Conservation (phyloP, 345 rosid genomes). For the Stellera chamaejasme region DNA sequence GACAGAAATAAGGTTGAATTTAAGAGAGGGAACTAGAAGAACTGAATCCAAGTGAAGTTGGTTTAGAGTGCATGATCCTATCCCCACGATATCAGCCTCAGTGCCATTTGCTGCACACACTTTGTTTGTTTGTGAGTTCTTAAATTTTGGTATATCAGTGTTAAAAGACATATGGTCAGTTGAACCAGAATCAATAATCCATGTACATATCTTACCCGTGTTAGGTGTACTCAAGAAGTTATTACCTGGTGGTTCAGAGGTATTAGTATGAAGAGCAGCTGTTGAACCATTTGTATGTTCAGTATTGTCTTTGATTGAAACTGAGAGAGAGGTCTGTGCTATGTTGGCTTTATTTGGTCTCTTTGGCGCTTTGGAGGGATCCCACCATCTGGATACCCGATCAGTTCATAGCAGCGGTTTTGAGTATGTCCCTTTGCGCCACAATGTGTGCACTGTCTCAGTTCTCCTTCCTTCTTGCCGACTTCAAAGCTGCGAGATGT, state of each 20-base stretch:
- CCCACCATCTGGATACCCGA: neutral
- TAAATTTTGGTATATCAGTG: neutral
- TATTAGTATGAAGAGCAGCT: neutral
- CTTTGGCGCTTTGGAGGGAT: neutral
- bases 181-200: slow-evolving; percentile 10
- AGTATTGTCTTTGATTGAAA: too few species aligned
- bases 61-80: neutral
- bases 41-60: neutral
- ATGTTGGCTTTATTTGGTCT: slow-evolving; percentile 1
- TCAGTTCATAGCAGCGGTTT: neutral
- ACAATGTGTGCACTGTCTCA: neutral
- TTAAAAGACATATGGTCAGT: slow-evolving; percentile 7
- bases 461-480: neutral
- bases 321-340: too few species aligned
- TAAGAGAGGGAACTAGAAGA: neutral
- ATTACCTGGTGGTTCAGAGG: neutral
- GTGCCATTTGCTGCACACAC: slow-evolving; percentile 2
- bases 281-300: neutral
- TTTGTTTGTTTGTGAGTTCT: neutral
- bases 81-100: neutral
- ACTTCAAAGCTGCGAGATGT: too few species aligned
- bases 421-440: neutral
- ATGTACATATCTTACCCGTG: neutral
- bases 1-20: neutral
- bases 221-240: neutral